Conservation (phyloP, 2,329 filamentous ascomycete genomes). For the Botrytis elliptica region DNA sequence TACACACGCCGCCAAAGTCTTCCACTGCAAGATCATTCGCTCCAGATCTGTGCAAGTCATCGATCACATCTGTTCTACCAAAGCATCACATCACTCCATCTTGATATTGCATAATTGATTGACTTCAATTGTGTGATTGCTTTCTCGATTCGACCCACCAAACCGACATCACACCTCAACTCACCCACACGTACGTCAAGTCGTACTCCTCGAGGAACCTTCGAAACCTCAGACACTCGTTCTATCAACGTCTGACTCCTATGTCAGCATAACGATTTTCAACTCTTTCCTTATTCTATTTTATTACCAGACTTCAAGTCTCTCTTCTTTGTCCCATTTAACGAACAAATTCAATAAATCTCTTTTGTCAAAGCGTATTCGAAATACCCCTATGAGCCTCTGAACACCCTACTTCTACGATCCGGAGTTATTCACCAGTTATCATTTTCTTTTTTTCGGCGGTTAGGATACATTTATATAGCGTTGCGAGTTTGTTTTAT, state of each 20-base stretch:
- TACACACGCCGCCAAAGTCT: slow-evolving; percentile 20
- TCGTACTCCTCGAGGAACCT: slow-evolving; percentile 25
- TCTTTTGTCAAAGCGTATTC: slow-evolving; percentile 51
- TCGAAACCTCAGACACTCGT: slow-evolving; percentile 36
- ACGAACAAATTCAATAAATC: slow-evolving; percentile 46
- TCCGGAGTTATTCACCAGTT: slow-evolving; percentile 39
- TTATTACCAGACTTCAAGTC: slow-evolving; percentile 38
- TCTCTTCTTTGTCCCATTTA: slow-evolving; percentile 34
- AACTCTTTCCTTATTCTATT: slow-evolving; percentile 38
- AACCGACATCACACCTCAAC: slow-evolving; percentile 26
- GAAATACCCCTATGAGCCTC: slow-evolving; percentile 44
- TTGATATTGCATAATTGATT: slow-evolving; percentile 25
- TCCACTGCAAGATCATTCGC: slow-evolving; percentile 15
- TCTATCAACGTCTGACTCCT: slow-evolving; percentile 33
- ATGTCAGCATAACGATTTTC: slow-evolving; percentile 42
- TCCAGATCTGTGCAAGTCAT: slow-evolving; percentile 18
- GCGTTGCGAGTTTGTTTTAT: slow-evolving; percentile 40
- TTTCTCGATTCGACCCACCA: slow-evolving; percentile 29
- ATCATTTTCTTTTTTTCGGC: slow-evolving; percentile 33
- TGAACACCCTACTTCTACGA: slow-evolving; percentile 41
- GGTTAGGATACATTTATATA: slow-evolving; percentile 41
- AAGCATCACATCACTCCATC: background rate
- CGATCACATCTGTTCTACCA: slow-evolving; percentile 11
- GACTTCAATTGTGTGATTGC: slow-evolving; percentile 26
- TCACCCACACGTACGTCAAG: slow-evolving; percentile 6